Conservation (phyloP, 1,284 basidiomycete species). For the Microbotryomycetes sp. region DNA sequence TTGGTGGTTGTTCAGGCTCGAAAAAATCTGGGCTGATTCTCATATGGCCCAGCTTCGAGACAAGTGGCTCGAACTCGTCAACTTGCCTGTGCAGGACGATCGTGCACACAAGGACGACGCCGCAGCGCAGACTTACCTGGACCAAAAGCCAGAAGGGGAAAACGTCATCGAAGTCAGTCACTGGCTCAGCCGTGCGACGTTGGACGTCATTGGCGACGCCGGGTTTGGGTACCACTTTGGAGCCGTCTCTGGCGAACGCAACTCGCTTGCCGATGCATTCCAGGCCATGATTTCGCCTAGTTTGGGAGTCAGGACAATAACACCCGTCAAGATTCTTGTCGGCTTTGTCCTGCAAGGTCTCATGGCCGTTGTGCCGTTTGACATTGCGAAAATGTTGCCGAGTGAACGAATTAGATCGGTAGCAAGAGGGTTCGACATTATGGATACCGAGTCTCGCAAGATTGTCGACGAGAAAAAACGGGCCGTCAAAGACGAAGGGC, state of each 20-base stretch:
- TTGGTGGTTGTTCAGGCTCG: too few relatives aligned
- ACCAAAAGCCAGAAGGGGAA: not conserved
- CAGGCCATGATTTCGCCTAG: conserved; percentile 11
- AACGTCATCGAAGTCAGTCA: conserved; percentile 33
- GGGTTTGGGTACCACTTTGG: conserved; percentile 32
- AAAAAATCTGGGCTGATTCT: too few relatives aligned
- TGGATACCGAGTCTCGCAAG: conserved; percentile 32
- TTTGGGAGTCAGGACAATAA: not conserved
- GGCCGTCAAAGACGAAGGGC: conserved; percentile 20
- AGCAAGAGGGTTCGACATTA: conserved; percentile 9
- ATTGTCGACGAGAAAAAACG: conserved; percentile 34
- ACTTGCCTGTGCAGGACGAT: conserved; percentile 4
- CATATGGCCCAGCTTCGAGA: conserved; percentile 14
- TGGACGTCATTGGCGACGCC: conserved; percentile 36
- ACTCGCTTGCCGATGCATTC: conserved; percentile 35
- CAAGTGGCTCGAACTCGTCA: conserved; percentile 12
- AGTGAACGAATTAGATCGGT: conserved; percentile 10
- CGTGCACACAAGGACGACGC: conserved; percentile 23
- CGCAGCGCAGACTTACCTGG: conserved; percentile 6
- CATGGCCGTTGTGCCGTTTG: conserved; percentile 1
- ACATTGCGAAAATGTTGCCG: conserved; percentile 18
- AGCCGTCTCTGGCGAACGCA: conserved; percentile 31
- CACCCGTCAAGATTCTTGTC: not conserved
- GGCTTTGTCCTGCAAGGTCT: conserved; percentile 4
- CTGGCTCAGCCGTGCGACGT: conserved; percentile 33